A percentile compares a stretch with the other conserved stretches of the same genome.
Conservation (phyloP, 2,329 filamentous ascomycete species). For the Tolypocladium amazonense region DNA sequence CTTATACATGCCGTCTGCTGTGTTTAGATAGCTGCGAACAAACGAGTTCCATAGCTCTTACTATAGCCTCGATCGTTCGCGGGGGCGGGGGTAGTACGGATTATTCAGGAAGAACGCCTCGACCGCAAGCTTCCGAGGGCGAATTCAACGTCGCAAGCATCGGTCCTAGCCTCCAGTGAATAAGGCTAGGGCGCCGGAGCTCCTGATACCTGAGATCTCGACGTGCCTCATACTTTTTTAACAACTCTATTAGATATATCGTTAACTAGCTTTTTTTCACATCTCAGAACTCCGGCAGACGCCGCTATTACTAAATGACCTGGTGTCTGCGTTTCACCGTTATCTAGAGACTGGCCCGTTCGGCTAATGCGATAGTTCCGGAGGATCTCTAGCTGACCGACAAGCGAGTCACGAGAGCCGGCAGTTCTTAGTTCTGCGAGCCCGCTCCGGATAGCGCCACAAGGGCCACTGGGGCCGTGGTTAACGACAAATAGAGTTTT, state of each 20-base stretch:
- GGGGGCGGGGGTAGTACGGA: no score
- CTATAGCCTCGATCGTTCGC: no score
- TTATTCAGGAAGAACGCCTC: no score
- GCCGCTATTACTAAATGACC: background rate
- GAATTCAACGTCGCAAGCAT: no score
- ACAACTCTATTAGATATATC: background rate
- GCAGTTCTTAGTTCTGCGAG: background rate
- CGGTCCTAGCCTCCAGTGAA: no score
- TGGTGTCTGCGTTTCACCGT: background rate
- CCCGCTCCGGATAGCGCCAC: background rate
- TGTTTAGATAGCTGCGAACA: no score
- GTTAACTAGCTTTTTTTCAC: background rate
- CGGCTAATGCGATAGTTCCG: background rate
- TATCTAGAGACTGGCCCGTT: background rate
- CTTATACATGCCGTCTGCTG: no score
- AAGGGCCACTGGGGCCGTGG: background rate
- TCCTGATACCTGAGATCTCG: no score
- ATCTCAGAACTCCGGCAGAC: background rate
- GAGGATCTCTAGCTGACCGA: background rate
- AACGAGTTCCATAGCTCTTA: no score
- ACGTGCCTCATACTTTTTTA: background rate
- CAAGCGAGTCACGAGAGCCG: background rate
- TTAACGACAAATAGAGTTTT: background rate
- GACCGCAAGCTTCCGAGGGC: no score
- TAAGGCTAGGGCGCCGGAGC: no score